A percentile compares a stretch with the other conserved stretches of the same genome.
Conservation (phyloP, 108 stramenopile genomes). For the Fistulifera pelliculosa region DNA sequence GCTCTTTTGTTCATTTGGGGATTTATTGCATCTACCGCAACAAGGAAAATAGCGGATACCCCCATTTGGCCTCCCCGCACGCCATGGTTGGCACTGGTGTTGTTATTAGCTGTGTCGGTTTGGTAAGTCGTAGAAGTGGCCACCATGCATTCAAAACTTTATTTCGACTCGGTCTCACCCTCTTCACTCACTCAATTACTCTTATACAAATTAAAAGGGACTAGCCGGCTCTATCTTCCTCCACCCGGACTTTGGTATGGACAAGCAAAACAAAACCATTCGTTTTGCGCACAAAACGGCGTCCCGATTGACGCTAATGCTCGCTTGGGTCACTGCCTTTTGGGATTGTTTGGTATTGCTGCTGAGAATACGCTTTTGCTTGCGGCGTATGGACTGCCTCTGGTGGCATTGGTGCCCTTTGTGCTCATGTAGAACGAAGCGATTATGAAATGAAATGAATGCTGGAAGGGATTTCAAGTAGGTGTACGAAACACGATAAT, state of each 20-base stretch:
- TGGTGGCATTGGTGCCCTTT: slow-evolving; percentile 50
- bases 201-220: no score
- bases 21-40: slow-evolving; percentile 67
- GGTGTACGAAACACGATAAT: no score
- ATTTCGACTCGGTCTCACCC: no score
- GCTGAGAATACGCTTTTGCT: slow-evolving; percentile 31
- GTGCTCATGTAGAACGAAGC: slow-evolving; percentile 47
- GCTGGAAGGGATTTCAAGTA: no score
- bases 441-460: no score
- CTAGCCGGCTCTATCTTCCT: slow-evolving; percentile 61
- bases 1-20: slow-evolving; percentile 28
- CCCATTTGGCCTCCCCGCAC: slow-evolving; percentile 53
- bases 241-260: slow-evolving; percentile 78
- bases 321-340: slow-evolving; percentile 54
- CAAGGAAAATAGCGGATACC: slow-evolving; percentile 50
- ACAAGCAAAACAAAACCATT: slow-evolving; percentile 62
- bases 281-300: slow-evolving; percentile 54
- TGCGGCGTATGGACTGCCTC: slow-evolving; percentile 43
- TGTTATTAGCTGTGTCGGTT: slow-evolving; percentile 26
- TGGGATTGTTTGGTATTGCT: slow-evolving; percentile 48
- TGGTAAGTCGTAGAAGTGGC: slow-evolving; percentile 6
- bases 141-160: no score
- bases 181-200: no score
- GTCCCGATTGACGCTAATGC: slow-evolving; percentile 31
- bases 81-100: slow-evolving; percentile 42